These are phyloP conservation scores for Eucalyptus paniculata DNA, from an alignment of 345 rosid genomes.

Conservation along the genomic window DNA sequence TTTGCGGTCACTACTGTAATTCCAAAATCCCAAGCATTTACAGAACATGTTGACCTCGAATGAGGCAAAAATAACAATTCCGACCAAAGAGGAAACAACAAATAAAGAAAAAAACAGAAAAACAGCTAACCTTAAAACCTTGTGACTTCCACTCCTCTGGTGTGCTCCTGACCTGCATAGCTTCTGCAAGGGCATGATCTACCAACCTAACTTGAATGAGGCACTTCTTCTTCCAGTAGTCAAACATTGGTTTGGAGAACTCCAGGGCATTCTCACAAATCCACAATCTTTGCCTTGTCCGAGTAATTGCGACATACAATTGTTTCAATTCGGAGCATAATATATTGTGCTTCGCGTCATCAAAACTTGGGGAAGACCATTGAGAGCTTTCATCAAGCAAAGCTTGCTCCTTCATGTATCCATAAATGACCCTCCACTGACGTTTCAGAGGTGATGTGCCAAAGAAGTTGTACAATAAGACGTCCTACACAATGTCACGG, in stretches of 20 bases:
- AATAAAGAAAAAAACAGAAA: neutral
- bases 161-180: slow-evolving; percentile 32
- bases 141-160: slow-evolving; percentile 30
- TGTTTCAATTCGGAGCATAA: slow-evolving; percentile 30
- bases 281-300: slow-evolving; percentile 49
- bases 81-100: neutral
- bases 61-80: neutral
- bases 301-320: slow-evolving; percentile 27
- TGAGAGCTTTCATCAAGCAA: neutral
- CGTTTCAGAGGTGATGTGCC: slow-evolving; percentile 27
- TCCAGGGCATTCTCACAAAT: slow-evolving; percentile 31
- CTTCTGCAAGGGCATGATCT: slow-evolving; percentile 21
- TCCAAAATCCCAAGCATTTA: neutral
- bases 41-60: neutral
- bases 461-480: slow-evolving; percentile 37
- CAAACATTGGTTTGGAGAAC: slow-evolving; percentile 12
- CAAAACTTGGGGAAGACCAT: slow-evolving; percentile 9
- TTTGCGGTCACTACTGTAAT: neutral
- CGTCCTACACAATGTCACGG: slow-evolving; percentile 18
- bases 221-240: slow-evolving; percentile 2
- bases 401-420: slow-evolving; percentile 5
- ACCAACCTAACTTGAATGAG: slow-evolving; percentile 21
- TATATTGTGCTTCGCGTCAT: slow-evolving; percentile 18
- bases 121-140: slow-evolving; percentile 24
- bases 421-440: slow-evolving; percentile 42